These are phyloP conservation scores for Mallotus nudiflorus DNA, from an alignment of 345 rosid species.

Conservation along the genomic window DNA sequence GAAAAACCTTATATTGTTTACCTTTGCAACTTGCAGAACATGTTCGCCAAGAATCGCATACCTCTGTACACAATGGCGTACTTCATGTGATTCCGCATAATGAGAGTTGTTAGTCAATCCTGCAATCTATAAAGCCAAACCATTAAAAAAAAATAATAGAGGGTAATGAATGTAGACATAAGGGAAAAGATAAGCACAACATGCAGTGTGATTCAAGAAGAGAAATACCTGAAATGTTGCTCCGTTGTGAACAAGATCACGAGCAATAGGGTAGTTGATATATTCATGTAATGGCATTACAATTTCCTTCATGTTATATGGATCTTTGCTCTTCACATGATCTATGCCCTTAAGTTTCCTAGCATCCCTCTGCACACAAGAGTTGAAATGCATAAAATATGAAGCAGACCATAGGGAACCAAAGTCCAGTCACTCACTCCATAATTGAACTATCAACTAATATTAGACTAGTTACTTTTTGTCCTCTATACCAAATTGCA, in stretches of 20 bases:
- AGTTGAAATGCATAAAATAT: not conserved
- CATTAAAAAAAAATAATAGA: not conserved
- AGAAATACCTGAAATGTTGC: constrained; percentile 83
- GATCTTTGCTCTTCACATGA: constrained; percentile 46
- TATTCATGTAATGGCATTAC: constrained; percentile 81
- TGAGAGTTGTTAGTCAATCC: constrained; percentile 93
- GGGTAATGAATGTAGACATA: not conserved
- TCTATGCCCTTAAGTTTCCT: constrained; percentile 47
- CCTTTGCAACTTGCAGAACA: constrained; percentile 93
- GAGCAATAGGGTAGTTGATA: constrained; percentile 67
- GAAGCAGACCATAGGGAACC: not conserved
- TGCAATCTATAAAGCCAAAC: constrained; percentile 62
- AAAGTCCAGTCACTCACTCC: not conserved
- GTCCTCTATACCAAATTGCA: not conserved
- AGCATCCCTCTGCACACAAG: constrained; percentile 69
- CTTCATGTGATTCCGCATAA: constrained; percentile 67
- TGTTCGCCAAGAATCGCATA: constrained; percentile 64
- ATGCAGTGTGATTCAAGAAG: constrained; percentile 12
- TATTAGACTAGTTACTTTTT: not conserved
- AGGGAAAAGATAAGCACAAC: not conserved
- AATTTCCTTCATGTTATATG: constrained; percentile 76
- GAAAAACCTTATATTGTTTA: constrained; percentile 34
- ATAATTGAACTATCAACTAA: constrained; percentile 1
- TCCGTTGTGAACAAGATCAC: constrained; percentile 88
- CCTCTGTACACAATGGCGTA: constrained; percentile 82